Conservation (phyloP, 2,329 filamentous ascomycete genomes). For the Cladosporium sp. region DNA sequence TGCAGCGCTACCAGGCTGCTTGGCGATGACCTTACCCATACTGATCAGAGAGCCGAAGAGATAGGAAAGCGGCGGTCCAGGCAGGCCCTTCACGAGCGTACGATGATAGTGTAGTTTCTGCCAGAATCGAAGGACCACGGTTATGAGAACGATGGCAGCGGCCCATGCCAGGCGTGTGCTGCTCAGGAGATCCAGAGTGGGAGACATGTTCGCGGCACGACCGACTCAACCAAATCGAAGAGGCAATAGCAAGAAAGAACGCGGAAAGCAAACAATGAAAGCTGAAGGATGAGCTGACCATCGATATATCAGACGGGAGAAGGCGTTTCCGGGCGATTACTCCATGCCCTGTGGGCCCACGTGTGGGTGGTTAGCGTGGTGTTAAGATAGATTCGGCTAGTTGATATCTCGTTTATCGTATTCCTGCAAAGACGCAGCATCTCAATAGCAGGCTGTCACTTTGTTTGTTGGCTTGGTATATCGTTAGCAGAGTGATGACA, state of each 20-base stretch:
- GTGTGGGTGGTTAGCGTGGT: background rate
- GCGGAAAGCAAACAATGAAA: background rate
- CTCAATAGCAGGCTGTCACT: background rate
- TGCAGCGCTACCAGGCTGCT: conserved; percentile 39
- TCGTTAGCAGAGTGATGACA: background rate
- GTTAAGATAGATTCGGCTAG: background rate
- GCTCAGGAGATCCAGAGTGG: conserved; percentile 22
- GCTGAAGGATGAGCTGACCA: background rate
- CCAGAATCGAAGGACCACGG: conserved; percentile 30
- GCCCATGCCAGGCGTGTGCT: conserved; percentile 27
- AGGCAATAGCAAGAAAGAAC: background rate
- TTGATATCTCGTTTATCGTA: background rate
- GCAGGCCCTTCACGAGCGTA: conserved; percentile 30
- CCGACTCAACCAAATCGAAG: background rate
- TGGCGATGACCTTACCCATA: conserved; percentile 38
- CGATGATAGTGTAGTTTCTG: conserved; percentile 29
- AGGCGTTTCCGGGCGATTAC: background rate
- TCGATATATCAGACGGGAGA: background rate
- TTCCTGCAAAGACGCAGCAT: background rate
- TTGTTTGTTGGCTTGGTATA: background rate
- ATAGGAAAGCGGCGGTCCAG: conserved; percentile 44
- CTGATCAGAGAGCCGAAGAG: conserved; percentile 44
- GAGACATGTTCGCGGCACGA: background rate
- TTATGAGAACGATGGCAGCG: conserved; percentile 26
- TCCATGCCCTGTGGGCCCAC: background rate